Base-by-base conservation (phyloP, 192 early-diverging fungal species). In the Diversispora eburnea region DNA sequence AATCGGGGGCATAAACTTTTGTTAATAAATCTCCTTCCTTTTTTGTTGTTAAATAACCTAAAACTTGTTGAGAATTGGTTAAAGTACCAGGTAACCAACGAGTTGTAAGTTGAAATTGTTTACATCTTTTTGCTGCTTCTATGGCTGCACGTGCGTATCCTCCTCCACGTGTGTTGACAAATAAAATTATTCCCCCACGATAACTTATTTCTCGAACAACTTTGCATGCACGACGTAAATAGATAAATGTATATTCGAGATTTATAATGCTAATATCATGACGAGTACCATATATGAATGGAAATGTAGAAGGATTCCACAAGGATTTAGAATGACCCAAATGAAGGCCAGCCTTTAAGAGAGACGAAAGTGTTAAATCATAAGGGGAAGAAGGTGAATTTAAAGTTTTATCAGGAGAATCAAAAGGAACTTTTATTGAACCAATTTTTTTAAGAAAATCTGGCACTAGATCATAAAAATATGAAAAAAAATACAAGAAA, bases 231-330 rank as follows among this genome's bases (percentile, higher is more conserved):
- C 95, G 86, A 43, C 95, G 85, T 33, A 98, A 84, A 47, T 89
- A 85, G 3, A 88, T 88, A 68, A 97, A 78, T 1, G 97, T 96
- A 52, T 94, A 91, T 72, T 98, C 95, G 59, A 95, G 78, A 77
- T 98, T 95, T 83, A 98, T 95, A 68, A 98, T 92, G 75, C 91
- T 91, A 46, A 97, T 89, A 41, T 94, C 95, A 54, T 90, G 80
- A 55, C 97, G 91, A 22, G 88, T 86, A 64, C 97, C 97, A 77
- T 91, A 94, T 55, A 98, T 94, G 78, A 88, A 95, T 6, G 93
- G 90, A 61, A 94, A 80, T 55, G 92, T 96, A 72, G 86, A 74
- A 15, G 90, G 88, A 73, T 96, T 90, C 92, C 90, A 94, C 48
- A 84, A 77, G 25, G 85, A 84, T 33, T 84, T 86, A 8, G 86